Base-by-base conservation (phyloP, 2,329 filamentous ascomycete species). In the Westerdykella ornata region DNA sequence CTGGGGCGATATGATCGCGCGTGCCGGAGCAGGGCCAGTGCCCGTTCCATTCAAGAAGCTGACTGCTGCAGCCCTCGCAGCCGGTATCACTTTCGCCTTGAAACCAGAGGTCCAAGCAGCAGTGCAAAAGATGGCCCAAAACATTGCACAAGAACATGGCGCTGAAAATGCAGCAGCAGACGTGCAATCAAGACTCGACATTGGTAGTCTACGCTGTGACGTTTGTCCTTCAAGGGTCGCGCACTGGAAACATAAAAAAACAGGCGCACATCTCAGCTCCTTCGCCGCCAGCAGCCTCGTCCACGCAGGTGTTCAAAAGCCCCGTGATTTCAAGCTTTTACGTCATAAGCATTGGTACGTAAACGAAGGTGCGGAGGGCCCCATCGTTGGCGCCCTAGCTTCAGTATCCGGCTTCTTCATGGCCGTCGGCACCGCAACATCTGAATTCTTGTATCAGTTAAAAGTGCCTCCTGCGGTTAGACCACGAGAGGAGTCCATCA, bases 1-100 rank as follows among this genome's bases (percentile, higher is more conserved):
- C 52, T 78, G 74, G 75, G 74, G 73, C 6, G 54, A 68, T 13
- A 75, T 76, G 70, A 65, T 77, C 2, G 69, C 71, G 6, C 57
- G 59, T 38, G 68, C 72, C 1, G 71, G 72, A 4, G 74, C 73
- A 18, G 74, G 74, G 0, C 70, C 74, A 2, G 49, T 57, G 4
- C 73, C 73, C 0, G 69, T 77, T 12, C 69, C 71, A 0, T 63
- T 71, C 46, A 68, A 69, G 35, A 50, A 63, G 13, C 60, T 77
- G n/a, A 71, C 65, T 1, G 57, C 66, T 3, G 56, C 69, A 8
- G 70, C 62, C 11, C 56, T 77, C 1, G 67, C 70, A 0, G 63
- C 65, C 1, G 72, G 70, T 4, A 76, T 77, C 32, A 53, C 47
- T 4, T 68, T 62, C 39, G 72, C 68, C 38, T 58, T 75, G 0